Evolutionary conservation across 1,284 basidiomycete genomes (phyloP).

Genomic region (Pulveroboletus sp.): DNA sequence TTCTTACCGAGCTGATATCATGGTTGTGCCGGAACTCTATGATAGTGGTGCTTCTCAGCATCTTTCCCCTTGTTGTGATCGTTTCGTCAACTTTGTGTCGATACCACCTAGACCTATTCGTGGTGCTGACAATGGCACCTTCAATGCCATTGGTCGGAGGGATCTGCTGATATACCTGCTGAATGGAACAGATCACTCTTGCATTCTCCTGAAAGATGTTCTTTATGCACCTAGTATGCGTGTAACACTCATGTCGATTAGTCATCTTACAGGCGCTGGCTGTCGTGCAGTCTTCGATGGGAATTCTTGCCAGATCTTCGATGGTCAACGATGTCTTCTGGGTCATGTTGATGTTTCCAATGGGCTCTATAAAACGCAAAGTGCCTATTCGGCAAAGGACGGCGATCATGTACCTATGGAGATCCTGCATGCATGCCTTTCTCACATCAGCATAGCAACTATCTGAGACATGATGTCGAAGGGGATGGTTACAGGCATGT

Average conservation of each 20-base stretch:
- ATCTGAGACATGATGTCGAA: not conserved
- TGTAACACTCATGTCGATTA: conserved; percentile 39
- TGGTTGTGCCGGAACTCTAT: conserved; percentile 28
- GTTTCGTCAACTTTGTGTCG: conserved; percentile 33
- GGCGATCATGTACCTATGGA: not conserved
- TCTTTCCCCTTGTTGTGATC: conserved; percentile 40
- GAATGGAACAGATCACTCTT: conserved; percentile 33
- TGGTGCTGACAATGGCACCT: conserved; percentile 34
- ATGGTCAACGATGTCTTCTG: not conserved
- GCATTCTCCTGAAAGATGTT: conserved; percentile 38
- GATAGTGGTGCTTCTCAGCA: conserved; percentile 43
- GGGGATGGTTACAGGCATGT: not conserved
- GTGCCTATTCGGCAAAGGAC: not conserved
- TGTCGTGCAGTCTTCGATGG: not conserved
- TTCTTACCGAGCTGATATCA: not conserved
- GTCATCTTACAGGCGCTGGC: conserved; percentile 23
- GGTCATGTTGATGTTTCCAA: not conserved
- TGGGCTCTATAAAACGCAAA: not conserved
- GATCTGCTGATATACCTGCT: conserved; percentile 40
- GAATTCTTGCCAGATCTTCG: not conserved
- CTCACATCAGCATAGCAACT: not conserved
- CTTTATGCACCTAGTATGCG: conserved; percentile 36
- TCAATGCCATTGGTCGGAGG: conserved; percentile 38
- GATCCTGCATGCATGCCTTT: not conserved
- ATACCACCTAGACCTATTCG: conserved; percentile 25